phyloP scores from a whole-genome alignment of 1,284 basidiomycete genomes.

The Singerocomus inundabilis region DNA sequence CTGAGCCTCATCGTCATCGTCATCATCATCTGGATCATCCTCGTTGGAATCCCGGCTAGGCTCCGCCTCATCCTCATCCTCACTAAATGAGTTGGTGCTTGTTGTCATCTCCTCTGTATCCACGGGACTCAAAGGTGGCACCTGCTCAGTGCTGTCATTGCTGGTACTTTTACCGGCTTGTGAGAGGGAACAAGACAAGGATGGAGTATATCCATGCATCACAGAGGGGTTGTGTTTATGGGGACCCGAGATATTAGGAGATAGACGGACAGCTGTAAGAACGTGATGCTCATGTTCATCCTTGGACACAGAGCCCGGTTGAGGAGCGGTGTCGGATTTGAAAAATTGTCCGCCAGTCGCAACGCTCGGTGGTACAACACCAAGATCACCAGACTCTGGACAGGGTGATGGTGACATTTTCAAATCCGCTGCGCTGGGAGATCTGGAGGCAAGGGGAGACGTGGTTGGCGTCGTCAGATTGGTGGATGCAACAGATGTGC shows the following conservation, averaged over 20 bases:
- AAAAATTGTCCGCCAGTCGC: not conserved
- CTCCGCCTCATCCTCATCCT: conserved; percentile 11
- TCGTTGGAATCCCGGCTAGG: conserved; percentile 19
- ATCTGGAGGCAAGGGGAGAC: conserved; percentile 26
- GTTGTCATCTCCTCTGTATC: conserved; percentile 13
- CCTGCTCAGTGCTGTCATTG: not conserved
- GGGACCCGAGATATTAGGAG: conserved; percentile 11
- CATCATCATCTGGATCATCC: conserved; percentile 33
- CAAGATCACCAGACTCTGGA: not conserved
- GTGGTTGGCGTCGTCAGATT: conserved; percentile 20
- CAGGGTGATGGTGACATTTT: conserved; percentile 6
- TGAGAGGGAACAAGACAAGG: not conserved
- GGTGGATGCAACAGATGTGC: conserved; percentile 22
- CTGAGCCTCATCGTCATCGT: conserved; percentile 41
- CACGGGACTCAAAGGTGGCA: conserved; percentile 9
- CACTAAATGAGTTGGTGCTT: conserved; percentile 9
- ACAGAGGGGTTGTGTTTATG: conserved; percentile 10
- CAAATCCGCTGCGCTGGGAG: conserved; percentile 26
- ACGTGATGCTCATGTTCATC: conserved; percentile 26
- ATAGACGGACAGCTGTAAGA: conserved; percentile 24
- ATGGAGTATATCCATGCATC: not conserved
- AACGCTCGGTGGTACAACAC: not conserved
- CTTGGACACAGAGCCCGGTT: conserved; percentile 3
- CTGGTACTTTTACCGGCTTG: not conserved
- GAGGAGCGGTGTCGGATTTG: not conserved